A percentile compares a stretch with the other conserved stretches of the same genome.
phyloP scores from a whole-genome alignment of 164 flowering plant species.

The Echeveria elegans region DNA sequence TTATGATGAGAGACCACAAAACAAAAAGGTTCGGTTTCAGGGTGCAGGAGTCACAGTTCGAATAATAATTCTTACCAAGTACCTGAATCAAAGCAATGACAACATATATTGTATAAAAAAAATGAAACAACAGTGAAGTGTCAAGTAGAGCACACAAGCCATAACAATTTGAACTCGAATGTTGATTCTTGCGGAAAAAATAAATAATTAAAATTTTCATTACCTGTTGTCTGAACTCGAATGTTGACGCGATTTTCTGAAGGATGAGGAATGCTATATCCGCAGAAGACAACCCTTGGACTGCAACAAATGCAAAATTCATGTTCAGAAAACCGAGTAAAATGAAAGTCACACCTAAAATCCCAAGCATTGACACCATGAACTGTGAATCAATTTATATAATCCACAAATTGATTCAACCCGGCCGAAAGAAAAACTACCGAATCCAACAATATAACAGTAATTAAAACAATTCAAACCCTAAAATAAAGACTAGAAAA shows the following conservation, averaged over 20 bases:
- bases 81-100: no score
- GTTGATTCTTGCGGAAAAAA: background rate
- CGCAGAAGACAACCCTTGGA: conserved; percentile 66
- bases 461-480: background rate
- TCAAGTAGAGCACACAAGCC: background rate
- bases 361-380: background rate
- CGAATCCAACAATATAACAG: background rate
- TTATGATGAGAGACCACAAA: background rate
- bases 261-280: conserved; percentile 98
- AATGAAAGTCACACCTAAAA: background rate
- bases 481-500: background rate
- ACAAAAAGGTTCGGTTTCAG: background rate
- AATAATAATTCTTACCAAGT: no score
- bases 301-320: conserved; percentile 30
- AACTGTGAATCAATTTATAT: no score
- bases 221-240: conserved; percentile 91
- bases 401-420: no score
- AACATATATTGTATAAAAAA: no score
- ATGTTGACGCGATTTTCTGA: conserved; percentile 78
- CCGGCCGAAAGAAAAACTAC: no score
- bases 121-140: background rate
- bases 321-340: background rate
- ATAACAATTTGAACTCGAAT: background rate
- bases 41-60: background rate
- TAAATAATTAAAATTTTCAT: background rate